Conservation (phyloP, 2,329 filamentous ascomycete genomes). For the Ophiostoma angusticollis region DNA sequence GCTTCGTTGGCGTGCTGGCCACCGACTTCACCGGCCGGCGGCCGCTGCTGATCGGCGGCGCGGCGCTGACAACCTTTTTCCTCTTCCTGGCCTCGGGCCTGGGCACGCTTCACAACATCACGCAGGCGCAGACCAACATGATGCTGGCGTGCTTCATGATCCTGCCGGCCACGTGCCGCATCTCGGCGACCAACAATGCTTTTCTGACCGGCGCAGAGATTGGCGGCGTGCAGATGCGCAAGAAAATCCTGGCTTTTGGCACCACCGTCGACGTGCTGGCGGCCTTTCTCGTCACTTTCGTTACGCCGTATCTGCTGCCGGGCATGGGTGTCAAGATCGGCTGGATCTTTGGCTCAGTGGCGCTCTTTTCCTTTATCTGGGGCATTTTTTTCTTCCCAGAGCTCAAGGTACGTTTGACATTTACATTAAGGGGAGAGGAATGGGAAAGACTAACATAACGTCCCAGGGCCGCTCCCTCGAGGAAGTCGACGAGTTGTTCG, state of each 20-base stretch:
- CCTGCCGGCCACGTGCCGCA: slow-evolving; percentile 8
- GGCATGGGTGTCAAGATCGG: slow-evolving; percentile 10
- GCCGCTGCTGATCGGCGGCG: slow-evolving; percentile 7
- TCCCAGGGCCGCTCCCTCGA: slow-evolving; percentile 9
- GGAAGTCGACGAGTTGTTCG: slow-evolving; percentile 11
- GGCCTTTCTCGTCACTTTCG: slow-evolving; percentile 8
- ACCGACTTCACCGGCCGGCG: slow-evolving; percentile 7
- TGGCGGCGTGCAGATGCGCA: slow-evolving; percentile 9
- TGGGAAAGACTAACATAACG: too few relatives aligned
- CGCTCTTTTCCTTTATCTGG: slow-evolving; percentile 9
- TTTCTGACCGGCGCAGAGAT: slow-evolving; percentile 9
- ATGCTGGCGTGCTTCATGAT: slow-evolving; percentile 11
- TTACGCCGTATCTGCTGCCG: slow-evolving; percentile 10
- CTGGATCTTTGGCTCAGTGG: slow-evolving; percentile 10
- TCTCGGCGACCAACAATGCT: slow-evolving; percentile 9
- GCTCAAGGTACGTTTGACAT: too few relatives aligned
- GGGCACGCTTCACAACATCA: not conserved
- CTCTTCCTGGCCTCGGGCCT: slow-evolving; percentile 9
- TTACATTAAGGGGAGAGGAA: too few relatives aligned
- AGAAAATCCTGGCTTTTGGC: slow-evolving; percentile 9
- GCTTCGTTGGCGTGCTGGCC: slow-evolving; percentile 3
- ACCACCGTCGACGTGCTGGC: slow-evolving; percentile 6
- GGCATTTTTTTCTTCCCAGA: slow-evolving; percentile 10
- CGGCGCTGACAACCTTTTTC: slow-evolving; percentile 4
- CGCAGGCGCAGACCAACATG: slow-evolving; percentile 7